Evolutionary conservation across 306 rosid species (phyloP).

Genomic region (Castanea sativa): DNA sequence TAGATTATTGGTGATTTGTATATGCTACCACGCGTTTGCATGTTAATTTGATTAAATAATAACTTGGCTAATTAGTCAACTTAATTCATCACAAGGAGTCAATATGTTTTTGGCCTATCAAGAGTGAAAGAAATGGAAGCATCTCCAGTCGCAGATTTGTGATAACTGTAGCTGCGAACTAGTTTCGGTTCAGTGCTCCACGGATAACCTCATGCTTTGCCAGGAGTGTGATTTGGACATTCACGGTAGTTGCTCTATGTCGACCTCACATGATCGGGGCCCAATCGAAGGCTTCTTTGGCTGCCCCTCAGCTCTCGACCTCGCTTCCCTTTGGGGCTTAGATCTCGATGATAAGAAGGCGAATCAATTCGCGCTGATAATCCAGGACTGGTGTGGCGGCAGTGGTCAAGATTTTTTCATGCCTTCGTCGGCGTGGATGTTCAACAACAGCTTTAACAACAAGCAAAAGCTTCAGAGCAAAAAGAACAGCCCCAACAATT

Average conservation of each 20-base stretch:
- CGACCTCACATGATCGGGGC: constrained; percentile 43
- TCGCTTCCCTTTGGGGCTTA: constrained; percentile 51
- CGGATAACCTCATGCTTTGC: constrained; percentile 64
- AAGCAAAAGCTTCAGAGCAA: too few relatives aligned
- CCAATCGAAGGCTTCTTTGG: constrained; percentile 55
- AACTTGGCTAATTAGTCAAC: too few relatives aligned
- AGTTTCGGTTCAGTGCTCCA: constrained; percentile 52
- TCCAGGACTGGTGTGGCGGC: constrained; percentile 11
- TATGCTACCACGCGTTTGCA: too few relatives aligned
- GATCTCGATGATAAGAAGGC: constrained; percentile 32
- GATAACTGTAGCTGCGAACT: constrained; percentile 54
- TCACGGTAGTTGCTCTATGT: constrained; percentile 43
- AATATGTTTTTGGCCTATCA: too few relatives aligned
- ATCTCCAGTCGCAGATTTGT: constrained; percentile 61
- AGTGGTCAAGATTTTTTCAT: constrained; percentile 17
- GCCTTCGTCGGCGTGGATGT: constrained; percentile 19
- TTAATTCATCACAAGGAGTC: too few relatives aligned
- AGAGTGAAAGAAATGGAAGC: constrained; percentile 24
- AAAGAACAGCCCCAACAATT: too few relatives aligned
- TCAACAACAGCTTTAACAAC: too few relatives aligned
- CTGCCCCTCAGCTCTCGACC: constrained; percentile 53
- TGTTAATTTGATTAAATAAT: too few relatives aligned
- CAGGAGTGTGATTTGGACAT: constrained; percentile 62
- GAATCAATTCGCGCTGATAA: background rate
- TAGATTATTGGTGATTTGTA: too few relatives aligned